phyloP scores from a whole-genome alignment of 1,139 yeast species.

The Meyerozyma guilliermondii region DNA sequence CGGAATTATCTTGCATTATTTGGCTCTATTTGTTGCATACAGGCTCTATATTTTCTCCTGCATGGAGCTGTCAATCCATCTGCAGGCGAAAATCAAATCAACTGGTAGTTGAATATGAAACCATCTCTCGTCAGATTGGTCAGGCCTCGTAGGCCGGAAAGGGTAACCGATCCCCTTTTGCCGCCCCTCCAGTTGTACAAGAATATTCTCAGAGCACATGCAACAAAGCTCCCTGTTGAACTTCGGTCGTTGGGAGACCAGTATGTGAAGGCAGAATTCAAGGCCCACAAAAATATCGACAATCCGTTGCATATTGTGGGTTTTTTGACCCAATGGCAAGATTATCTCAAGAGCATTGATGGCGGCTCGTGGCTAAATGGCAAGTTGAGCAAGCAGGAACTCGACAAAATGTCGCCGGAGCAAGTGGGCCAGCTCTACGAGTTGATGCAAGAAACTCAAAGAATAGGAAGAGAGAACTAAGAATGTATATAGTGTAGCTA shows the following conservation, averaged over 20 bases:
- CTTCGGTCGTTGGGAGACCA: slow-evolving; percentile 81
- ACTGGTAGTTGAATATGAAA: slow-evolving; percentile 36
- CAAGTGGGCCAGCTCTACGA: slow-evolving; percentile 73
- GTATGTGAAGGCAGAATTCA: slow-evolving; percentile 86
- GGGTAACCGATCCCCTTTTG: slow-evolving; percentile 54
- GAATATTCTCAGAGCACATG: slow-evolving; percentile 75
- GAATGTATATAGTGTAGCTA: slow-evolving; percentile 2
- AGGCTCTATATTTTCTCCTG: too few relatives aligned
- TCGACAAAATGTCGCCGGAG: slow-evolving; percentile 85
- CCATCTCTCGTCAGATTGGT: slow-evolving; percentile 42
- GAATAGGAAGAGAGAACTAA: slow-evolving; percentile 38
- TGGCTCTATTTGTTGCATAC: too few relatives aligned
- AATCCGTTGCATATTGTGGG: slow-evolving; percentile 94
- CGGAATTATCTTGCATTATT: too few relatives aligned
- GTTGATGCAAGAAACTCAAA: slow-evolving; percentile 43
- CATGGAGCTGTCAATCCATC: background rate
- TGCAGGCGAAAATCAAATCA: background rate
- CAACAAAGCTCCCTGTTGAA: slow-evolving; percentile 53
- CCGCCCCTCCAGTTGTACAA: slow-evolving; percentile 81
- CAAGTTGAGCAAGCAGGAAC: slow-evolving; percentile 56
- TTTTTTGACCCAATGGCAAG: slow-evolving; percentile 92
- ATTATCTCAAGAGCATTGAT: slow-evolving; percentile 66
- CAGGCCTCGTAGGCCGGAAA: slow-evolving; percentile 53
- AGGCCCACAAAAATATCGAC: slow-evolving; percentile 75
- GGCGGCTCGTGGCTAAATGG: slow-evolving; percentile 77